These are phyloP conservation scores for Alternaria postmessia DNA, from an alignment of 2,329 filamentous ascomycete species.

Conservation along the genomic window DNA sequence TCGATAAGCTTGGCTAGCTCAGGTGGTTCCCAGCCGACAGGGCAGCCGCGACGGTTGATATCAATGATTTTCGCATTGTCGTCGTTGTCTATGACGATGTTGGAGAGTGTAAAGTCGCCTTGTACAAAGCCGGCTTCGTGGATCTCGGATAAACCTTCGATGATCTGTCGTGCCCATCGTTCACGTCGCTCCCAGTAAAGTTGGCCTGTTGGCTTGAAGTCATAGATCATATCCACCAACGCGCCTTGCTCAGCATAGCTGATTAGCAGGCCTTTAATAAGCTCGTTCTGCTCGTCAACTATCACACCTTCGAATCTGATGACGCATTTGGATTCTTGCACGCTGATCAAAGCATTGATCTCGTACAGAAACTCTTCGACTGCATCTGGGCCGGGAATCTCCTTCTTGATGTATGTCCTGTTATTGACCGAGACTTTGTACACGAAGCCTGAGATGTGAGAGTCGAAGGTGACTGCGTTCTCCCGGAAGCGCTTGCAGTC, in stretches of 20 bases:
- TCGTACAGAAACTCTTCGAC: slow-evolving; percentile 98
- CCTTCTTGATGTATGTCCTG: slow-evolving; percentile 89
- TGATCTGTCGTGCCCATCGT: slow-evolving; percentile 90
- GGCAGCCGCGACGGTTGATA: slow-evolving; percentile 96
- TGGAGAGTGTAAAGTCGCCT: slow-evolving; percentile 95
- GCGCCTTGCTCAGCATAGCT: slow-evolving; percentile 86
- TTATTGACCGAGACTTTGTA: slow-evolving; percentile 84
- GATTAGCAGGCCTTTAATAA: slow-evolving; percentile 89
- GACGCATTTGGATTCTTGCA: slow-evolving; percentile 76
- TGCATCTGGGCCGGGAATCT: slow-evolving; percentile 94
- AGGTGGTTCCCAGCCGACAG: slow-evolving; percentile 96
- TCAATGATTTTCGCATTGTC: slow-evolving; percentile 96
- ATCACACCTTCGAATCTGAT: slow-evolving; percentile 89
- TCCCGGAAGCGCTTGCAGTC: slow-evolving; percentile 68
- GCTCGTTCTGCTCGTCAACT: slow-evolving; percentile 75
- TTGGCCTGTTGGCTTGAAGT: slow-evolving; percentile 64
- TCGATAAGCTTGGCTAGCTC: slow-evolving; percentile 87
- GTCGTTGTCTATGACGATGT: slow-evolving; percentile 88
- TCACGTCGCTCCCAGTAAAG: slow-evolving; percentile 77
- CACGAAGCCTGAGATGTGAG: slow-evolving; percentile 95
- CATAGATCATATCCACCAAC: slow-evolving; percentile 89
- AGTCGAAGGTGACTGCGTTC: slow-evolving; percentile 80
- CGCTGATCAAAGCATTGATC: slow-evolving; percentile 87
- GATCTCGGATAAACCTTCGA: slow-evolving; percentile 87
- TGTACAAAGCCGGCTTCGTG: slow-evolving; percentile 97